Conservation (phyloP, 2,329 filamentous ascomycete species). For the Didymella pinodella region DNA sequence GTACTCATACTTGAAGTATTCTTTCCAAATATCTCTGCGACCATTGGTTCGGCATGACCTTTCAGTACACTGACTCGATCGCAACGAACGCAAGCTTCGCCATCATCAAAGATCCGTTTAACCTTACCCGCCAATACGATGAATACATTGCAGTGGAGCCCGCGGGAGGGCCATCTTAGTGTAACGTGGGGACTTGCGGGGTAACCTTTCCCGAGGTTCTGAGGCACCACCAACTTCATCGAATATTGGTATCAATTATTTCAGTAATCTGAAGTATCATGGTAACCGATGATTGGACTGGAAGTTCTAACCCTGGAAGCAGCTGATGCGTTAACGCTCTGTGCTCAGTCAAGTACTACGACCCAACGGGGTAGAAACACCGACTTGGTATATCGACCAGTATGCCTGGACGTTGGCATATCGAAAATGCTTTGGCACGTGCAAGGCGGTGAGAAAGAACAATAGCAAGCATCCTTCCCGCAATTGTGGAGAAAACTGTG, state of each 20-base stretch:
- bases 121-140: background rate
- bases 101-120: background rate
- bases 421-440: background rate
- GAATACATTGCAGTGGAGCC: background rate
- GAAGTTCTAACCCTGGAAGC: background rate
- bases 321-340: background rate
- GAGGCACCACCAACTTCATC: background rate
- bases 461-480: slow-evolving; percentile 20
- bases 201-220: slow-evolving; percentile 9
- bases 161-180: background rate
- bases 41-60: background rate
- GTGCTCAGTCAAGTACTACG: background rate
- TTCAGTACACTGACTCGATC: background rate
- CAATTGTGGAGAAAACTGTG: slow-evolving; percentile 7
- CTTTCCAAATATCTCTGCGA: background rate
- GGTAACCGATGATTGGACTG: background rate
- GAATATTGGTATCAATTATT: background rate
- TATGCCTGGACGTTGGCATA: background rate
- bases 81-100: background rate
- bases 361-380: background rate
- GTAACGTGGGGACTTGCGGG: slow-evolving; percentile 14
- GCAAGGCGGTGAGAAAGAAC: slow-evolving; percentile 5
- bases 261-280: background rate
- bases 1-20: background rate
- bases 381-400: background rate